Base-by-base conservation (phyloP, 2,329 filamentous ascomycete genomes). In the Alternaria rosae region DNA sequence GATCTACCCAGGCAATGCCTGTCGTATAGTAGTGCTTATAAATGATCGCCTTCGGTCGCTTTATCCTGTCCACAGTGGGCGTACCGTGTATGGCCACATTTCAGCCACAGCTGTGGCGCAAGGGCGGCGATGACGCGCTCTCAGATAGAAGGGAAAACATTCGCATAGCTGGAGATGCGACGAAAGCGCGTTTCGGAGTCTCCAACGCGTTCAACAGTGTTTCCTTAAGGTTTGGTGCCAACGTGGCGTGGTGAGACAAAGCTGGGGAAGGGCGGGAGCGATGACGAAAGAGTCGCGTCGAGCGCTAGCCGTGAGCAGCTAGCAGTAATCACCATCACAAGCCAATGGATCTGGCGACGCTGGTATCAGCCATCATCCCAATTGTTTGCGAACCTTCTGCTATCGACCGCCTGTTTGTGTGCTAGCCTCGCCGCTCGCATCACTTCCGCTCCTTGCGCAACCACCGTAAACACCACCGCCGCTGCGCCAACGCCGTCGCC, bases 261-360 rank as follows among this genome's bases (percentile, higher is more conserved):
- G 54, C 50, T 35, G 56, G 54, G 64, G 51, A 51, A 62, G 44
- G n/a, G 61, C 57, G 65, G 54, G 55, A 69, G 50, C 66, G 66
- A 66, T 67, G 66, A 70, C 61, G 68, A 54, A 67, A 70, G 57
- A 54, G 41, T 59, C 50, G 62, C 61, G 62, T 58, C 61, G 32
- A 25, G 47, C 65, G 59, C 70, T 67, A 71, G 41, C 50, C 51
- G 38, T 41, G 21, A 48, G 61, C 57, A 62, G 66, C 57, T 64
- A 59, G 59, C 59, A 42, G 59, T 61, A 32, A 54, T 55, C 53
- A 70, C 66, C 59, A 70, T 73, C 72, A 72, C 72, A 69, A 74
- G 71, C 70, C 65, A 66, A 64, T 58, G 43, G 26, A 11, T 59
- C 53, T 48, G 54, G 54, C 52, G 58, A 20, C 42, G 21, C n/a